phyloP scores from a whole-genome alignment of 1,284 basidiomycete genomes.

The Apiotrichum gracile region DNA sequence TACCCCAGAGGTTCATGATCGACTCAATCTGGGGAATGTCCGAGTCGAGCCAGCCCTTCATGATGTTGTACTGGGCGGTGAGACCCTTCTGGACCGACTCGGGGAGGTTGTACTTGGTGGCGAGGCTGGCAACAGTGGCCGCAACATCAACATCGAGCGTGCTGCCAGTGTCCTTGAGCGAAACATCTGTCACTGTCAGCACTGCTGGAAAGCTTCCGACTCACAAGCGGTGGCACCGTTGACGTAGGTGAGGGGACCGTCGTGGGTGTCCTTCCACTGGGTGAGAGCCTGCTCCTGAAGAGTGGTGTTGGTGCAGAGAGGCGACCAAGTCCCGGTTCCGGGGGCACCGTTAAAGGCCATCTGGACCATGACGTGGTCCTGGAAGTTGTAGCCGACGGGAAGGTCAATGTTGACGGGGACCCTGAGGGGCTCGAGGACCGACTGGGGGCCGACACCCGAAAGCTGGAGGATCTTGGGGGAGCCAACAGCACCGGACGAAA shows the following conservation, averaged over 20 bases:
- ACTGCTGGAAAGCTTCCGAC: slow-evolving; percentile 1
- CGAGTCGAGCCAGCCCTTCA: slow-evolving; percentile 29
- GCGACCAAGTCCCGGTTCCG: slow-evolving; percentile 34
- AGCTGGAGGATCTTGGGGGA: slow-evolving; percentile 17
- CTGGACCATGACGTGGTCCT: slow-evolving; percentile 28
- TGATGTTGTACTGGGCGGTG: slow-evolving; percentile 33
- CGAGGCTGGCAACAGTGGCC: slow-evolving; percentile 58
- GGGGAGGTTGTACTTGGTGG: slow-evolving; percentile 34
- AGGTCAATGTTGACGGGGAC: slow-evolving; percentile 18
- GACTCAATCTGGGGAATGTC: slow-evolving; percentile 44
- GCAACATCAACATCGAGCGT: slow-evolving; percentile 67
- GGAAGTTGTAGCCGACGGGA: slow-evolving; percentile 27
- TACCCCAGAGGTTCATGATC: slow-evolving; percentile 41
- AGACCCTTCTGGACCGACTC: slow-evolving; percentile 36
- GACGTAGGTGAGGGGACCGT: slow-evolving; percentile 44
- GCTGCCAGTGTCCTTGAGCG: slow-evolving; percentile 49
- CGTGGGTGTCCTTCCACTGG: slow-evolving; percentile 26
- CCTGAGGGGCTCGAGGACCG: slow-evolving; percentile 8
- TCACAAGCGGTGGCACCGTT: slow-evolving; percentile 46
- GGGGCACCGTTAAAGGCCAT: slow-evolving; percentile 28
- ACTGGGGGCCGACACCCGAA: slow-evolving; percentile 14
- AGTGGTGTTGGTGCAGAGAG: slow-evolving; percentile 24
- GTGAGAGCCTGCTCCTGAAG: slow-evolving; percentile 24
- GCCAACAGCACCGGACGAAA: slow-evolving; percentile 3
- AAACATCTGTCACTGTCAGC: slow-evolving; percentile 12